phyloP scores from a whole-genome alignment of 805 yeast genomes.

The Candida pseudofarinosa region DNA sequence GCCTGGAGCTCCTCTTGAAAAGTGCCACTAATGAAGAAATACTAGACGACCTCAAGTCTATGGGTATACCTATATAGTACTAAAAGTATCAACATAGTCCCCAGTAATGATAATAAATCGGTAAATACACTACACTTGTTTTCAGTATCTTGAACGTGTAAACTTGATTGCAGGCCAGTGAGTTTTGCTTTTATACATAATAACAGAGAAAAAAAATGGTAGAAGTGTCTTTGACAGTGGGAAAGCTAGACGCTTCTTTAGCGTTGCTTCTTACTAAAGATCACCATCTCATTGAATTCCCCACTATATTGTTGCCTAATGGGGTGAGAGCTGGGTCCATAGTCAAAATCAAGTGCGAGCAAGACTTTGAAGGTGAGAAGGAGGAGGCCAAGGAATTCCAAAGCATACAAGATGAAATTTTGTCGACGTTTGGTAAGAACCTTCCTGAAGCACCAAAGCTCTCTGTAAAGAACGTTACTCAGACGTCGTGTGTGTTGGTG shows the following conservation, averaged over 20 bases:
- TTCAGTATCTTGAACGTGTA: background rate
- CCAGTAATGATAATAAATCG: background rate
- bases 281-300: constrained; percentile 93
- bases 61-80: constrained; percentile 43
- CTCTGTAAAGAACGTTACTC: constrained; percentile 74
- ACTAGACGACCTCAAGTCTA: constrained; percentile 62
- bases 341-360: constrained; percentile 78
- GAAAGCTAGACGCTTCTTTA: constrained; percentile 91
- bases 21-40: constrained; percentile 70
- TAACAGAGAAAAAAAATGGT: constrained; percentile 46
- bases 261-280: constrained; percentile 86
- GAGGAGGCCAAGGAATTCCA: constrained; percentile 58
- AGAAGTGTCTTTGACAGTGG: constrained; percentile 90
- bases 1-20: constrained; percentile 41
- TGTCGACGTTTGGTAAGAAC: constrained; percentile 65
- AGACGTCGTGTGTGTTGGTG: constrained; percentile 89
- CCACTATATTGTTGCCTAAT: constrained; percentile 88
- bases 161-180: background rate
- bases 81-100: background rate
- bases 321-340: constrained; percentile 91
- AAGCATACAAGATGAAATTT: constrained; percentile 66
- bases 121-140: background rate
- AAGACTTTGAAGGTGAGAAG: constrained; percentile 63
- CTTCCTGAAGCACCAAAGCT: constrained; percentile 71
- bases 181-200: background rate